A percentile compares a stretch with the other conserved stretches of the same genome.
Conservation (phyloP, 805 yeast genomes). For the Schwanniomyces pseudopolymorphus region DNA sequence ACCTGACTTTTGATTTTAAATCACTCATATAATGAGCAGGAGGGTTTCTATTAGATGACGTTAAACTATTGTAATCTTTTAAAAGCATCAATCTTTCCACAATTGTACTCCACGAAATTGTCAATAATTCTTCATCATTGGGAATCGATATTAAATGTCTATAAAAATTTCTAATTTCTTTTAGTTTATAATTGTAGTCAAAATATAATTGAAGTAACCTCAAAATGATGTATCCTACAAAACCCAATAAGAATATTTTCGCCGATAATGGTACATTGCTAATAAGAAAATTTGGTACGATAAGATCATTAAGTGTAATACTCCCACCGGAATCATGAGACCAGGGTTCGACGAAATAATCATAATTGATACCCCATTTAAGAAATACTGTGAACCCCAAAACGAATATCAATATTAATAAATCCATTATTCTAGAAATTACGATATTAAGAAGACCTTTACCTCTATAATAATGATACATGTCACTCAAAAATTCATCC, state of each 20-base stretch:
- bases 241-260: conserved; percentile 62
- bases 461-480: conserved; percentile 81
- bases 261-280: conserved; percentile 42
- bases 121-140: conserved; percentile 78
- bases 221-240: conserved; percentile 52
- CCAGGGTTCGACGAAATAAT: conserved; percentile 26
- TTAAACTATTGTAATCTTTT: conserved; percentile 76
- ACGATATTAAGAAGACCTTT: conserved; percentile 84
- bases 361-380: conserved; percentile 75
- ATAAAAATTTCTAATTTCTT: conserved; percentile 78
- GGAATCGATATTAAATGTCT: conserved; percentile 65
- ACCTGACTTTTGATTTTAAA: conserved; percentile 65
- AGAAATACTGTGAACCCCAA: conserved; percentile 76
- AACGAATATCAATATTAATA: conserved; percentile 75
- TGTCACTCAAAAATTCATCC: conserved; percentile 80
- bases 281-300: conserved; percentile 45
- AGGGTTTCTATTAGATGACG: conserved; percentile 35
- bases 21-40: conserved; percentile 42
- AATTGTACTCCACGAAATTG: conserved; percentile 89
- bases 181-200: conserved; percentile 60
- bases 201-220: conserved; percentile 55
- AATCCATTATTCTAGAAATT: conserved; percentile 60
- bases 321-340: conserved; percentile 14
- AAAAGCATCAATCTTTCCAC: conserved; percentile 72
- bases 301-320: conserved; percentile 32